A percentile compares a stretch with the other conserved stretches of the same genome.
These are phyloP conservation scores for Penicillium thymicola DNA, from an alignment of 2,329 filamentous ascomycete genomes.

Conservation along the genomic window DNA sequence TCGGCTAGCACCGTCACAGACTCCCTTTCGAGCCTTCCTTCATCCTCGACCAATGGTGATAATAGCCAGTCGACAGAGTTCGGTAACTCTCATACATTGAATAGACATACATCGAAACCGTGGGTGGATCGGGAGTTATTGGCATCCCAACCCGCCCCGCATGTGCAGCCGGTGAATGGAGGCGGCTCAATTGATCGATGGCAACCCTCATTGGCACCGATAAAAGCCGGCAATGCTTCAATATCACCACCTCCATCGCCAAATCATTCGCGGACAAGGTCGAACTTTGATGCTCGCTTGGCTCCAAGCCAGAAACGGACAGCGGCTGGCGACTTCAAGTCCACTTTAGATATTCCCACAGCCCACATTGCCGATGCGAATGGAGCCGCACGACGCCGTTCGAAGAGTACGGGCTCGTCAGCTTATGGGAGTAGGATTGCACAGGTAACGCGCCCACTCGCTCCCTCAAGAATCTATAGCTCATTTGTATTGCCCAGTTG, in stretches of 20 bases:
- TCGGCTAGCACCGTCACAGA: slow-evolving; percentile 18
- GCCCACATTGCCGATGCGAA: slow-evolving; percentile 33
- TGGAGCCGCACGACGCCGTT: slow-evolving; percentile 51
- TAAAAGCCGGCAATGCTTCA: slow-evolving; percentile 15
- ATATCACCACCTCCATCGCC: slow-evolving; percentile 12
- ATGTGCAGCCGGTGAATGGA: slow-evolving; percentile 7
- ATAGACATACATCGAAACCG: slow-evolving; percentile 7
- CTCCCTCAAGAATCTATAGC: slow-evolving; percentile 4
- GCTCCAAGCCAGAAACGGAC: slow-evolving; percentile 64
- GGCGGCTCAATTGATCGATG: slow-evolving; percentile 6
- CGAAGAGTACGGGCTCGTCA: slow-evolving; percentile 68
- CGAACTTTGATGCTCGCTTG: slow-evolving; percentile 9
- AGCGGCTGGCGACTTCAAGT: slow-evolving; percentile 71
- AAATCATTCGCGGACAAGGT: slow-evolving; percentile 1
- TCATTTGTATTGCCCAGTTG: slow-evolving; percentile 50
- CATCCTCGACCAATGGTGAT: slow-evolving; percentile 9
- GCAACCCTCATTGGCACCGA: slow-evolving; percentile 10
- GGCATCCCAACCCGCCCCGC: slow-evolving; percentile 6
- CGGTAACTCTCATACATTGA: slow-evolving; percentile 5
- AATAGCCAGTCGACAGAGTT: slow-evolving; percentile 10
- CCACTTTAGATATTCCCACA: slow-evolving; percentile 24
- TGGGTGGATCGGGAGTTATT: slow-evolving; percentile 5
- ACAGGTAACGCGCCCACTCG: slow-evolving; percentile 58
- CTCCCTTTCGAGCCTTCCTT: slow-evolving; percentile 15
- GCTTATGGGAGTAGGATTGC: slow-evolving; percentile 68